Evolutionary conservation across 2,329 filamentous ascomycete genomes (phyloP).

Genomic region (Celoporthe dispersa): DNA sequence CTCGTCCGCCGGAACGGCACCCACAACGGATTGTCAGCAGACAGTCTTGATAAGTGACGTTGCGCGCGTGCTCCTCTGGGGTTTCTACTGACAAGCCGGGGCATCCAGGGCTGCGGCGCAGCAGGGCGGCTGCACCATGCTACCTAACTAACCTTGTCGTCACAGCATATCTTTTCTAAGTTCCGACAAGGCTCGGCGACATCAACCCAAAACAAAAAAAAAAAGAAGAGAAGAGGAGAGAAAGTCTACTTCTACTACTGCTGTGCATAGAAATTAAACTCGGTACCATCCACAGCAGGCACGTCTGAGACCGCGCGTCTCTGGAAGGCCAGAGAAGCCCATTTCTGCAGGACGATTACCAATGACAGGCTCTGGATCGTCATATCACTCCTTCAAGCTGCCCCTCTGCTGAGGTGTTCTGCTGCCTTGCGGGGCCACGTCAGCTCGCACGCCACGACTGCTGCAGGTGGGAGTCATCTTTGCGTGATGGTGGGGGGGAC

Average conservation of each 20-base stretch:
- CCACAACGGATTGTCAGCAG: too few relatives aligned
- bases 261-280: background rate
- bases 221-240: too few relatives aligned
- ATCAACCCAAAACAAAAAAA: background rate
- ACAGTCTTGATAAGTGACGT: background rate
- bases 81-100: background rate
- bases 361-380: background rate
- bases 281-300: background rate
- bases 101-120: background rate
- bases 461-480: conserved; percentile 24
- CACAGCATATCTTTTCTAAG: background rate
- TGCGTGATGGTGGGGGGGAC: conserved; percentile 9
- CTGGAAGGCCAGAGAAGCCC: conserved; percentile 2
- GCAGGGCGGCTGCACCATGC: too few relatives aligned
- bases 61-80: too few relatives aligned
- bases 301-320: conserved; percentile 14
- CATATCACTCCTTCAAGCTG: background rate
- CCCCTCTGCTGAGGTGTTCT: background rate
- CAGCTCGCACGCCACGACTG: conserved; percentile 27
- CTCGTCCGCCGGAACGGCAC: too few relatives aligned
- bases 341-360: background rate
- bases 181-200: background rate
- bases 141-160: background rate
- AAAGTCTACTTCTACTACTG: too few relatives aligned
- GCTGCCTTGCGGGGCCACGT: conserved; percentile 32